Conservation (phyloP, 257 asterid genomes). For the Schizonepeta tenuifolia region DNA sequence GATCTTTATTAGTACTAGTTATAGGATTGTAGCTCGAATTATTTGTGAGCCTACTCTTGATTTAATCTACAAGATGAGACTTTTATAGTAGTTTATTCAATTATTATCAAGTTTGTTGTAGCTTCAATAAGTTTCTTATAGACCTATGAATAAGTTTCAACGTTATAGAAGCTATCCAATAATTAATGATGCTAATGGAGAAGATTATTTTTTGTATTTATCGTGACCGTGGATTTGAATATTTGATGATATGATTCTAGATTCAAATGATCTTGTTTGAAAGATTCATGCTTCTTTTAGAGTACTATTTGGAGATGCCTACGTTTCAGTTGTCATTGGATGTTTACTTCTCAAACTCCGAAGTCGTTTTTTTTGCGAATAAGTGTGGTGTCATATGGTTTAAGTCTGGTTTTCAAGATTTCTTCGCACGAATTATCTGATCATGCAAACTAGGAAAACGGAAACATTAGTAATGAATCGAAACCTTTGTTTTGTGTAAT, state of each 20-base stretch:
- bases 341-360: background rate
- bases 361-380: background rate
- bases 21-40: background rate
- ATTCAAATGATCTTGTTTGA: background rate
- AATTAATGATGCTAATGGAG: background rate
- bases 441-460: background rate
- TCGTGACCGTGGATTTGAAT: background rate
- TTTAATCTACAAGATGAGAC: background rate
- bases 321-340: background rate
- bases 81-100: background rate
- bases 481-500: slow-evolving; percentile 16
- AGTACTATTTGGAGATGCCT: background rate
- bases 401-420: background rate
- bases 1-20: background rate
- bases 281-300: background rate
- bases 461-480: background rate
- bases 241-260: background rate
- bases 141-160: background rate
- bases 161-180: background rate
- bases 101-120: background rate
- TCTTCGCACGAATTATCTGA: background rate
- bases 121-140: background rate
- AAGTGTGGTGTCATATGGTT: background rate
- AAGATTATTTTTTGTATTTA: too few relatives aligned
- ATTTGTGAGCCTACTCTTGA: background rate